A percentile compares a stretch with the other conserved stretches of the same genome.
Conservation (phyloP, 441 rosid genomes). For the Macaranga tanarius region DNA sequence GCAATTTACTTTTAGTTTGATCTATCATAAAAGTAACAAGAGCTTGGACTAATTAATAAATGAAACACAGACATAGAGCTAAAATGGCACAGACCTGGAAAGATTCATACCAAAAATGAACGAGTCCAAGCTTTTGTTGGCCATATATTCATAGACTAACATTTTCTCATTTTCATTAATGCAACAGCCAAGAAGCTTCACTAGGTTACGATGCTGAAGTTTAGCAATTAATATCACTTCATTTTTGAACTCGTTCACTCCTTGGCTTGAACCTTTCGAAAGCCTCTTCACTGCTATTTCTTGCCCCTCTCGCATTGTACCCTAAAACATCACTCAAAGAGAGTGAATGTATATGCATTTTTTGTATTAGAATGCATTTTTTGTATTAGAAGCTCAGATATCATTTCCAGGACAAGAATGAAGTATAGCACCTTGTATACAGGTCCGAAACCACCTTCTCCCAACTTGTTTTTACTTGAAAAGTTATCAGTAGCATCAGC, state of each 20-base stretch:
- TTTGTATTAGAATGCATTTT: background rate
- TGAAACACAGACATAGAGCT: background rate
- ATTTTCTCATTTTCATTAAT: background rate
- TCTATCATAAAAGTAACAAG: conserved; percentile 8
- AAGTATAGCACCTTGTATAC: conserved; percentile 16
- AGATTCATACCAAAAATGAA: conserved; percentile 24
- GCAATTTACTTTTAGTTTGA: conserved; percentile 5
- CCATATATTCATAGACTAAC: too few relatives aligned
- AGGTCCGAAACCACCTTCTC: conserved; percentile 27
- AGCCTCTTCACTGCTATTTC: conserved; percentile 51
- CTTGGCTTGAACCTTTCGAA: conserved; percentile 46
- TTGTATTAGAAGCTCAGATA: background rate
- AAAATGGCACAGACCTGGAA: background rate
- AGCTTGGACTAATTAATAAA: background rate
- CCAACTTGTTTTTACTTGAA: conserved; percentile 17
- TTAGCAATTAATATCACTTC: conserved; percentile 48
- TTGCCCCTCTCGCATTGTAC: conserved; percentile 45
- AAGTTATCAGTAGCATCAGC: conserved; percentile 9
- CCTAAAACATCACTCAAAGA: conserved; percentile 31
- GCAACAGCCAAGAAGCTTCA: conserved; percentile 46
- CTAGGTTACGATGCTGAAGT: conserved; percentile 56
- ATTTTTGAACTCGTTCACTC: conserved; percentile 47
- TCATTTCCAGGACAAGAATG: background rate
- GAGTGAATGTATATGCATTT: background rate
- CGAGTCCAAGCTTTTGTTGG: too few relatives aligned